Evolutionary conservation across 331 rosid species (phyloP), one percentile per base, ranked within the genome.

Genomic region (Cucumis variabilis): DNA sequence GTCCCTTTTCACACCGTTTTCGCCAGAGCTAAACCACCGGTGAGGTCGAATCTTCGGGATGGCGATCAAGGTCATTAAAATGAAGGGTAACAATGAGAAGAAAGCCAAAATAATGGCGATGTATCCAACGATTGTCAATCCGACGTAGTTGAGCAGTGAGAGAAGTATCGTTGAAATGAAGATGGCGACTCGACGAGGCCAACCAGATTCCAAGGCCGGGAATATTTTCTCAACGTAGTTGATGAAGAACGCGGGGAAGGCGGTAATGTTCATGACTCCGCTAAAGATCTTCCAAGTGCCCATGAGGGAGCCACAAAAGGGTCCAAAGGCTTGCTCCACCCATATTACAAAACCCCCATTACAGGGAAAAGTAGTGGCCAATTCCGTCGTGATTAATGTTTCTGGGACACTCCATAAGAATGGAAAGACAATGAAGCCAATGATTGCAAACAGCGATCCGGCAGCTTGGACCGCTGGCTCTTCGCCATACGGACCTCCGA

Each of bases 241-340:
- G 44, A 69, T 27, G 44, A 69, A 69, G 75, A 69, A 69, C 10
- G 44, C 75, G 0, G 75, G 75, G 75, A 69, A 69, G 4, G 75
- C 75, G 0, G 75, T 69, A 27, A 69, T 28, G 75, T 69, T 69
- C 75, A 69, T 69, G 44, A 69, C 27, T 25, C 75, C 75, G 10
- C 75, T 69, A 27, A 69, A 69, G 44, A 69, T 69, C 44, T 69
- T 69, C 75, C 75, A 69, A 27, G 75, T 69, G 44, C 75, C 75
- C 75, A 69, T 69, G 11, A 69, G 75, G 75, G 75, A 69, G 23
- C 75, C 75, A 69, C 75, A 69, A 27, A 69, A 69, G 75, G 75
- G 75, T 69, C 75, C 75, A 2, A 69, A 69, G 21, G 75, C 75
- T 69, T 44, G 75, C 75, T 69, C 44, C 11, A 44, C 75, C 75